Percentiles rank a stretch among this genome's conserved stretches.
Evolutionary conservation across 2,329 filamentous ascomycete species (phyloP).

Genomic region (Taxawa tesnikishii): DNA sequence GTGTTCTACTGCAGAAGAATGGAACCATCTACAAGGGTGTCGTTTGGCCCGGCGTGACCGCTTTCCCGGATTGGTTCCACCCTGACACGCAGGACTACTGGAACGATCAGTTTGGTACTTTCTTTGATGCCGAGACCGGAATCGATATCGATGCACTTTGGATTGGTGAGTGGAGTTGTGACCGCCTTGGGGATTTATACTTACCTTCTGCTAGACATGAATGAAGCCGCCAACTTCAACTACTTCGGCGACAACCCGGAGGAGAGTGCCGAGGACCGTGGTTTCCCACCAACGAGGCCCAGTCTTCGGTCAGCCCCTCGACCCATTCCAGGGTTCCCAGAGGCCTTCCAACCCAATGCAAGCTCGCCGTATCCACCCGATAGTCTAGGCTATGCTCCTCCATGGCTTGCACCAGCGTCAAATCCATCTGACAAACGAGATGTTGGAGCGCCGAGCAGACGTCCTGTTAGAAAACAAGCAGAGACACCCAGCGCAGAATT

Average conservation of each 20-base stretch:
- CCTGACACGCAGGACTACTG: slow-evolving; percentile 53
- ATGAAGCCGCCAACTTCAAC: slow-evolving; percentile 45
- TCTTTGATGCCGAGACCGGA: slow-evolving; percentile 52
- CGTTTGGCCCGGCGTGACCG: slow-evolving; percentile 57
- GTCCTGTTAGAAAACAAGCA: too few relatives aligned
- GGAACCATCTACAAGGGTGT: slow-evolving; percentile 48
- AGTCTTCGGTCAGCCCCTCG: slow-evolving; percentile 49
- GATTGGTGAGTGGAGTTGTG: slow-evolving; percentile 20
- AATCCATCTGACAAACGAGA: too few relatives aligned
- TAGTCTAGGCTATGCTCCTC: slow-evolving; percentile 3
- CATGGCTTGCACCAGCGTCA: slow-evolving; percentile 4
- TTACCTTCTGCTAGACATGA: slow-evolving; percentile 46
- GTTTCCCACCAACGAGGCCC: slow-evolving; percentile 49
- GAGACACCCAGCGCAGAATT: too few relatives aligned
- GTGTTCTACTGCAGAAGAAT: slow-evolving; percentile 43
- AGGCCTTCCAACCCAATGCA: slow-evolving; percentile 57
- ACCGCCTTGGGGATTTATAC: background rate
- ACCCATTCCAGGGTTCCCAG: slow-evolving; percentile 56
- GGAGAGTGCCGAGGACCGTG: slow-evolving; percentile 23
- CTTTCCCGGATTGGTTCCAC: slow-evolving; percentile 56
- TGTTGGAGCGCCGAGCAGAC: too few relatives aligned
- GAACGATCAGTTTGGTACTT: slow-evolving; percentile 52
- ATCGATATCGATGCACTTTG: slow-evolving; percentile 68
- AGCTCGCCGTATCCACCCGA: slow-evolving; percentile 4
- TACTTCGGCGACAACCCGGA: slow-evolving; percentile 27